Evolutionary conservation across 1,284 basidiomycete species (phyloP).

Genomic region (Ganoderma leucocontextum): DNA sequence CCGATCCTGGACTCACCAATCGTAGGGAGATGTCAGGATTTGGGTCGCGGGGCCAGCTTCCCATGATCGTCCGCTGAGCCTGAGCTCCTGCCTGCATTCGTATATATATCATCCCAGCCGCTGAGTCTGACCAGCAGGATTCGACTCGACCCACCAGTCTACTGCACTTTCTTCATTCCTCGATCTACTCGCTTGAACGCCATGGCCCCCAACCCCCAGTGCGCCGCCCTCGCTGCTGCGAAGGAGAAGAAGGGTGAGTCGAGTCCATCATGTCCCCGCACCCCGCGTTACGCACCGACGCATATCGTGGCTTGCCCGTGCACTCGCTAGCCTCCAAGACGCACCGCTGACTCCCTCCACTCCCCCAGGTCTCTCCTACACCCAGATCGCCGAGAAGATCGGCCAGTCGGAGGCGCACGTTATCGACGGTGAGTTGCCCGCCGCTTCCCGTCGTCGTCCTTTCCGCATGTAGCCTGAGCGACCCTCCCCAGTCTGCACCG

Average conservation of each 20-base stretch:
- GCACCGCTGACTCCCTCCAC: background rate
- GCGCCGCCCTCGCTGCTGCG: constrained; percentile 64
- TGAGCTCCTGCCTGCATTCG: background rate
- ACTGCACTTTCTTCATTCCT: constrained; percentile 3
- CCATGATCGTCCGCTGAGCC: constrained; percentile 18
- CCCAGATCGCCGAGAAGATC: constrained; percentile 55
- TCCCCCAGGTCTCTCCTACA: constrained; percentile 54
- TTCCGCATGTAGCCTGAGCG: background rate
- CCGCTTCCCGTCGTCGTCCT: background rate
- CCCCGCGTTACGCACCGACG: background rate
- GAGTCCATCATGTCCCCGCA: background rate
- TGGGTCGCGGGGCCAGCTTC: background rate
- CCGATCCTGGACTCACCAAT: background rate
- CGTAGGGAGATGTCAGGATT: background rate
- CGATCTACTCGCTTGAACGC: constrained; percentile 10
- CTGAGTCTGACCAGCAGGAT: background rate
- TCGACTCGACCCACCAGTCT: constrained; percentile 18
- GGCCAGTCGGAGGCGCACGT: constrained; percentile 55
- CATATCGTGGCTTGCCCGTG: background rate
- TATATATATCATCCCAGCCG: constrained; percentile 19
- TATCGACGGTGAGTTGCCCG: constrained; percentile 52
- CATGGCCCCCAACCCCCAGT: constrained; percentile 58
- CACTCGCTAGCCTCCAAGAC: constrained; percentile 8
- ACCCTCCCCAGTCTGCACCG: constrained; percentile 58
- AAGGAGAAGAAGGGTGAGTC: constrained; percentile 56